Evolutionary conservation across 2,329 filamentous ascomycete species (phyloP).

Genomic region (Trichophyton simii): DNA sequence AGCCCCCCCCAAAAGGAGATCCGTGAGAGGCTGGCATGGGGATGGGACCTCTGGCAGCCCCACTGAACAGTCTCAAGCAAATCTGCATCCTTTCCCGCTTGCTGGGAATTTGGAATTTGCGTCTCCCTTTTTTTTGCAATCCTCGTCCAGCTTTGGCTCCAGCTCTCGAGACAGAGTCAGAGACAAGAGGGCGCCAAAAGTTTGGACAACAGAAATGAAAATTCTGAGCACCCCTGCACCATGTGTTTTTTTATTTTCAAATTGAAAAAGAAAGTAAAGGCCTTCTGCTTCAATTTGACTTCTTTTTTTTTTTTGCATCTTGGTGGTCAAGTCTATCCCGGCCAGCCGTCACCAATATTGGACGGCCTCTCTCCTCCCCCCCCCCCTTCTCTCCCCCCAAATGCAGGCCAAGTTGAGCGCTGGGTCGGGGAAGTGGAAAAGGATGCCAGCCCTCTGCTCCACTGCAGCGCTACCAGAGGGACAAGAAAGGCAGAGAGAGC

Average conservation of each 20-base stretch:
- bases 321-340: neutral
- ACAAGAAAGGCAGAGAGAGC: neutral
- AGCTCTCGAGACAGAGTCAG: neutral
- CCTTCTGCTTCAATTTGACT: neutral
- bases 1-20: neutral
- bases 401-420: neutral
- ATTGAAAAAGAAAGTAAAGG: neutral
- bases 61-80: neutral
- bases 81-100: neutral
- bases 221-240: neutral
- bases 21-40: constrained; percentile 1
- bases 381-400: no score
- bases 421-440: constrained; percentile 2
- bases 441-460: neutral
- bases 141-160: neutral
- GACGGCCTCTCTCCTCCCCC: neutral
- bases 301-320: neutral
- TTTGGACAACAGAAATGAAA: neutral
- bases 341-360: neutral
- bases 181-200: neutral
- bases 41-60: neutral
- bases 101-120: constrained; percentile 1
- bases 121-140: neutral
- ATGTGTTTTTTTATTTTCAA: neutral
- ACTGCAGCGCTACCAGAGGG: neutral